Conservation (phyloP, 2,329 filamentous ascomycete species). For the Hypoxylon sp. region DNA sequence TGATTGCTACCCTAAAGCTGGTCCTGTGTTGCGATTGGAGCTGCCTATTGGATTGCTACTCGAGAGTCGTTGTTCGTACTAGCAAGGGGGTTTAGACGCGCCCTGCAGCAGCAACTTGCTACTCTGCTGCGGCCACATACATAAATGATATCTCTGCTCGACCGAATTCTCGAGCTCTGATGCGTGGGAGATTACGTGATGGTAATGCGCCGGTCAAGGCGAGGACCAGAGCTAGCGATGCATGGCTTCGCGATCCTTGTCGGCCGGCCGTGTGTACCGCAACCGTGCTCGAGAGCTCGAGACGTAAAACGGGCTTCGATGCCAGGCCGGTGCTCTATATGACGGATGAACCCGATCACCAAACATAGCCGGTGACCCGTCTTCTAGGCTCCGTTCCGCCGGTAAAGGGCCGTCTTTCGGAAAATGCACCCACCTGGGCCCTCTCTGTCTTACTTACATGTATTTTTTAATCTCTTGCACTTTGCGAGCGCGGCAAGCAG, state of each 20-base stretch:
- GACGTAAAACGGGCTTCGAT: constrained; percentile 3
- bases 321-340: constrained; percentile 3
- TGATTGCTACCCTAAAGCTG: constrained; percentile 21
- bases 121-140: constrained; percentile 17
- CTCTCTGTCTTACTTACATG: neutral
- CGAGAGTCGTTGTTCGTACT: constrained; percentile 12
- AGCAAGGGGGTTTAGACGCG: constrained; percentile 16
- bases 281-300: neutral
- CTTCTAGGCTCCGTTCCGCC: constrained; percentile 10
- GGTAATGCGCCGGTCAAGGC: constrained; percentile 7
- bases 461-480: constrained; percentile 3
- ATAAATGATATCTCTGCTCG: constrained; percentile 12
- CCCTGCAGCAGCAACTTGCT: constrained; percentile 19
- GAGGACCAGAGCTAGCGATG: constrained; percentile 6
- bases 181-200: constrained; percentile 22
- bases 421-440: neutral
- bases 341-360: constrained; percentile 4
- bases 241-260: constrained; percentile 5
- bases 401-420: constrained; percentile 3
- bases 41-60: constrained; percentile 14
- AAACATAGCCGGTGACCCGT: constrained; percentile 3
- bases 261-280: constrained; percentile 3
- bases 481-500: neutral
- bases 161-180: constrained; percentile 1
- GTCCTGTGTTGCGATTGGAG: constrained; percentile 18